A percentile compares a stretch with the other conserved stretches of the same genome.
phyloP scores from a whole-genome alignment of 2,329 filamentous ascomycete genomes.

The Dactylonectria estremocensis region DNA sequence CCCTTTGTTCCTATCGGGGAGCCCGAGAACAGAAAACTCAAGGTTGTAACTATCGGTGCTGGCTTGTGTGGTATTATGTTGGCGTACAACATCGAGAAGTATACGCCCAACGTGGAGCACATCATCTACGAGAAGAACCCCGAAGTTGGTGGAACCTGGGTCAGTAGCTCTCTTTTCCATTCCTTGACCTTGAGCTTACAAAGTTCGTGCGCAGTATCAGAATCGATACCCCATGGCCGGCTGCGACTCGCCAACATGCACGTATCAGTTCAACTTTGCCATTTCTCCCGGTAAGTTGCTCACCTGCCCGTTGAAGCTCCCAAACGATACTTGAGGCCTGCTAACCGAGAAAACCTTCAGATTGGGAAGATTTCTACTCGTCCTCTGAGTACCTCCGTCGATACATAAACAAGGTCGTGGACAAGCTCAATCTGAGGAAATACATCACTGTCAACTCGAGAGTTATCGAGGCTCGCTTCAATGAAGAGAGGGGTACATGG shows the following conservation, averaged over 20 bases:
- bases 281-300: not conserved
- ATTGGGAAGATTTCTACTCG: conserved; percentile 11
- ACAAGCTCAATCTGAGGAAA: not conserved
- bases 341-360: not conserved
- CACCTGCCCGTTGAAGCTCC: not conserved
- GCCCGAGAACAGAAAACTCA: conserved; percentile 5
- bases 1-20: not conserved
- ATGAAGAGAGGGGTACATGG: not conserved
- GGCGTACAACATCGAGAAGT: conserved; percentile 24
- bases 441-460: conserved; percentile 14
- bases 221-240: conserved; percentile 13
- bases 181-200: no score
- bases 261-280: conserved; percentile 13
- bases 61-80: conserved; percentile 61
- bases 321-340: not conserved
- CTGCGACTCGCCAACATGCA: conserved; percentile 8
- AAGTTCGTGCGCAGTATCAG: not conserved
- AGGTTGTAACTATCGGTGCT: conserved; percentile 42
- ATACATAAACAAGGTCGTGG: conserved; percentile 2
- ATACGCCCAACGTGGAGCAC: conserved; percentile 62
- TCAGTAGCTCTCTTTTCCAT: not conserved
- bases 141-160: conserved; percentile 60
- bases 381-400: not conserved
- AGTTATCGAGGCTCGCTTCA: not conserved
- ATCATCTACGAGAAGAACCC: conserved; percentile 76